Conservation (phyloP, 2,329 filamentous ascomycete genomes). For the Fusarium piperis region DNA sequence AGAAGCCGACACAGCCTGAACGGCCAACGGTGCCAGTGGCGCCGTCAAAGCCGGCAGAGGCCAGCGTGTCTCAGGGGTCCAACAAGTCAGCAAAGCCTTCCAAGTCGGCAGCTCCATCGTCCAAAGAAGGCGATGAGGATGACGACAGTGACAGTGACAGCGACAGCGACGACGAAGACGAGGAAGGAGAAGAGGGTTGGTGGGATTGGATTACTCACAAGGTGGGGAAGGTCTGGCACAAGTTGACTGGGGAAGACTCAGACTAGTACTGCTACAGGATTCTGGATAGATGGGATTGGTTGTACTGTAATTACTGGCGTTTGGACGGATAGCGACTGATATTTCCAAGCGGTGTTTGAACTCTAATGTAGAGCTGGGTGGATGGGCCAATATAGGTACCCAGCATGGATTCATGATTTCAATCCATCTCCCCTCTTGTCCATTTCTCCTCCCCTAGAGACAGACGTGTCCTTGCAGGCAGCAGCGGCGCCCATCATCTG, state of each 20-base stretch:
- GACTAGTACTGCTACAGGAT: background rate
- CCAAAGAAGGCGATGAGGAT: constrained; percentile 22
- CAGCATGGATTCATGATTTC: background rate
- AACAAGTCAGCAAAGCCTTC: constrained; percentile 26
- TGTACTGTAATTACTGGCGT: constrained; percentile 22
- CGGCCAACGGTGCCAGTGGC: constrained; percentile 21
- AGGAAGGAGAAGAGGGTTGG: constrained; percentile 49
- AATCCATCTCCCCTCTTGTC: background rate
- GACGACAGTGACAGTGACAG: constrained; percentile 21
- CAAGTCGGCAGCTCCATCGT: constrained; percentile 20
- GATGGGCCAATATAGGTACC: constrained; percentile 2
- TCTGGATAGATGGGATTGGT: background rate
- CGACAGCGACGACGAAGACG: constrained; percentile 37
- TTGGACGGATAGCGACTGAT: constrained; percentile 9
- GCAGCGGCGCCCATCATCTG: background rate
- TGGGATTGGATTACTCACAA: constrained; percentile 65
- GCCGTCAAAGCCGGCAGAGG: constrained; percentile 29
- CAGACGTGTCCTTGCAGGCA: background rate
- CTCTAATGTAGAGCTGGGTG: background rate
- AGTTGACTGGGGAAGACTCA: constrained; percentile 49
- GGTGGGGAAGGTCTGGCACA: constrained; percentile 57
- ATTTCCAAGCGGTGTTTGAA: constrained; percentile 19
- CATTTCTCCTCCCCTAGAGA: constrained; percentile 5
- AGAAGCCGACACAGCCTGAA: constrained; percentile 26
- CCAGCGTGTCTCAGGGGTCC: constrained; percentile 27